Evolutionary conservation across 2,329 filamentous ascomycete genomes (phyloP).

Genomic region (Fusarium pseudocircinatum): DNA sequence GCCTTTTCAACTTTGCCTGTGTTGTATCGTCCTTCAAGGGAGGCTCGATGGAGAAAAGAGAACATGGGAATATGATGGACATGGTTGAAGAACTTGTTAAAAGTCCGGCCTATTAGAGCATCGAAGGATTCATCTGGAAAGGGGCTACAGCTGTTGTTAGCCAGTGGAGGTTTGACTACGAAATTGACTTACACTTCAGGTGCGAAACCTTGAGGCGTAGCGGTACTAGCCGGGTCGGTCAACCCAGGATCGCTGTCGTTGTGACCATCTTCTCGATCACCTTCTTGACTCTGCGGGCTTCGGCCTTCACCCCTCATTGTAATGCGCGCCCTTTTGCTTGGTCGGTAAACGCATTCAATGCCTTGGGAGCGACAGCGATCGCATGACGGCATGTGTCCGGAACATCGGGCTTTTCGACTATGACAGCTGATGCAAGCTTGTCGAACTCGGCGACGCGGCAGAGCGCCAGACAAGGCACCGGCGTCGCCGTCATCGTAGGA

Average conservation of each 20-base stretch:
- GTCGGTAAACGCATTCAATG: constrained; percentile 65
- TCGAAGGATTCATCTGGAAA: constrained; percentile 57
- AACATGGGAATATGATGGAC: constrained; percentile 68
- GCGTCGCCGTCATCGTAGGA: constrained; percentile 62
- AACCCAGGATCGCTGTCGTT: constrained; percentile 49
- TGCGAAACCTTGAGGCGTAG: constrained; percentile 48
- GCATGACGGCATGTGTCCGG: constrained; percentile 65
- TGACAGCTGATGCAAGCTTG: constrained; percentile 68
- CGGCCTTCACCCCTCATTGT: constrained; percentile 39
- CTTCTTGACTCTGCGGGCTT: constrained; percentile 49
- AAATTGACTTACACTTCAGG: constrained; percentile 47
- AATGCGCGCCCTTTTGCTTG: constrained; percentile 54
- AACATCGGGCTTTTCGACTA: constrained; percentile 67
- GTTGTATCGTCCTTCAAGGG: constrained; percentile 68
- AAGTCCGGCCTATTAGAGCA: constrained; percentile 60
- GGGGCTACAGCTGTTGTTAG: constrained; percentile 43
- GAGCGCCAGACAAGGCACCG: constrained; percentile 54
- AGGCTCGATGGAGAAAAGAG: constrained; percentile 67
- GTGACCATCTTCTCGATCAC: constrained; percentile 48
- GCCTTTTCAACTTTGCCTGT: constrained; percentile 65
- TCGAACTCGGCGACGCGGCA: constrained; percentile 64
- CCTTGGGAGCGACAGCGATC: constrained; percentile 61
- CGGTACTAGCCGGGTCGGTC: constrained; percentile 47
- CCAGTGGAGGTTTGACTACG: neutral
- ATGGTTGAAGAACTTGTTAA: constrained; percentile 67